Evolutionary conservation across 371 early-diverging fungal genomes (phyloP), one percentile per base, ranked within the genome.

Genomic region (Actinomortierella wolfii): DNA sequence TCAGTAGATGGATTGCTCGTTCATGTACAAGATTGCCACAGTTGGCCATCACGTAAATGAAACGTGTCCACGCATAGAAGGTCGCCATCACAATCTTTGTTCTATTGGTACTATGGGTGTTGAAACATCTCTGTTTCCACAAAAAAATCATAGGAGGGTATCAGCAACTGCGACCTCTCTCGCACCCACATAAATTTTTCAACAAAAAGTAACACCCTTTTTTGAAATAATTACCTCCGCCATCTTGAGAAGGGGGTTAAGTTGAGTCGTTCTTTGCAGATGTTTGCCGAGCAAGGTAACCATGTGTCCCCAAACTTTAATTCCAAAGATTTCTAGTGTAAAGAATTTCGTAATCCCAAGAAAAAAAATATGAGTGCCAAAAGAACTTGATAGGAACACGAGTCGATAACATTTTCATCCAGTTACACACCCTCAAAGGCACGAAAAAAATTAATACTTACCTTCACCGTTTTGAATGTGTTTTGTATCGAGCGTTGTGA

Each of bases 11-110:
- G 7, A 66, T 50, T 1, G 59, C 55, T 17, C 62, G 62, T 26
- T 66, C 73, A 8, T 50, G 21, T 2, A 56, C 43, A 18, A 73
- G 58, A 25, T 62, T 55, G 2, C 67, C 67, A 7, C 62, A 66
- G 11, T 59, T 62, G 6, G 73, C 59, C 41, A 73, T 66, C 34
- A 59, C 66, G 25, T 73, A 73, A 7, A 73, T 73, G 9, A 73
- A 61, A 24, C 66, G 73, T 24, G 71, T 66, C 71, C 71, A 71
- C 0, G 62, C 61, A n/a, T 61, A 58, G 51, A 58, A 71, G 0
- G 71, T 51, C 2, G 71, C 62, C 59, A 71, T 66, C 43, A 58
- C 58, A 50, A 62, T 66, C 20, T 71, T 66, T 5, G 41, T 50
- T 20, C 66, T 65, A 23, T 42, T 21, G 21, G 42, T 20, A 0